Base-by-base conservation (phyloP, 2,329 filamentous ascomycete species). In the Xylaria polymorpha region DNA sequence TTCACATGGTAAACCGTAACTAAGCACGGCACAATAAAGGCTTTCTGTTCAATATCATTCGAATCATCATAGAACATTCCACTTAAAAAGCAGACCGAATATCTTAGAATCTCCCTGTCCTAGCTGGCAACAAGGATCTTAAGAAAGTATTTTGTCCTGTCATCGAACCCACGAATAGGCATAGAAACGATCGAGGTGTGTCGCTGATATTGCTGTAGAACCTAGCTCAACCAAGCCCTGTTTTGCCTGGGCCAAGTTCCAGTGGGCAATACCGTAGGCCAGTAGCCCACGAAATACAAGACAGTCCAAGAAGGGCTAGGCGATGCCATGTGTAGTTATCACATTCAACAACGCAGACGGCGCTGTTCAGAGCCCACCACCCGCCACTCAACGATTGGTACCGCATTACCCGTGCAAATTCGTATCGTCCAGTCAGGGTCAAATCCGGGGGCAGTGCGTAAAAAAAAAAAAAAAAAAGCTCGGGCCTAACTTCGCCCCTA, bases 1-100 rank as follows among this genome's bases (percentile, higher is more conserved):
- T 48, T 61, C 62, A 69, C 65, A 73, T 73, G 68, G 65, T 39
- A 60, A 64, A 58, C 32, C 14, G 32, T 22, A n/a, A 25, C n/a
- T 22, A 48, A 29, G 37, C 60, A 32, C 46, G 60, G 43, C 22
- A 29, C 22, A 7, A 61, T 44, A 12, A 53, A 14, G 58, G 29
- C 20, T 2, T 58, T 18, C 18, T 64, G 20, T 58, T 39, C 22
- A 25, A 35, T 29, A 18, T 53, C 10, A 29, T 41, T 50, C 20
- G 12, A 10, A 25, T 60, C 35, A 18, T 50, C 39, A 43, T 7
- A 6, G 29, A 46, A 41, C 46, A 8, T 48, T n/a, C 41, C n/a
- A 37, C 46, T 9, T 20, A 53, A 37, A 37, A 37, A 46, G 44
- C 3, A 43, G 51, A 22, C 15, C 20, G 55, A 35, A 56, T 32